Percentiles rank a stretch among this genome's conserved stretches.
Conservation (phyloP, 2,329 filamentous ascomycete species). For the Clonostachys rosea region DNA sequence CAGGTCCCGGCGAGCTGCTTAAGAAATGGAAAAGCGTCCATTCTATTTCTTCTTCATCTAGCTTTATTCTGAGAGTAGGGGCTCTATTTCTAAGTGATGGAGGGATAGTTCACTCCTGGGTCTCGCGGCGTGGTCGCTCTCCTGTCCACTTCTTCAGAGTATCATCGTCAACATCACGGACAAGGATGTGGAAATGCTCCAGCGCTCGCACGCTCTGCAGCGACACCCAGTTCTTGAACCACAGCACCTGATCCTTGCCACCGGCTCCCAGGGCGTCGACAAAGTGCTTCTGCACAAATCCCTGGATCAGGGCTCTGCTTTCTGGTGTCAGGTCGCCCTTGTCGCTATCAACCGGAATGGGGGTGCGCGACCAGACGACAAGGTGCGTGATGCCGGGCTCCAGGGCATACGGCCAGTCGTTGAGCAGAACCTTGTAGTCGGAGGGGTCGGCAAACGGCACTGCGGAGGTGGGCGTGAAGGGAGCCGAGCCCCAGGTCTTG, state of each 20-base stretch:
- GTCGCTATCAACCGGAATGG: conserved; percentile 64
- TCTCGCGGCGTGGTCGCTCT: conserved; percentile 28
- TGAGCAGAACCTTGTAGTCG: conserved; percentile 69
- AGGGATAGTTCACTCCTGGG: conserved; percentile 2
- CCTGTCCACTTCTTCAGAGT: conserved; percentile 49
- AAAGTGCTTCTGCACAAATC: conserved; percentile 70
- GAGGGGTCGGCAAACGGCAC: conserved; percentile 47
- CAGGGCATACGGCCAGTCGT: conserved; percentile 93
- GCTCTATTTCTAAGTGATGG: background rate
- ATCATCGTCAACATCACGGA: conserved; percentile 47
- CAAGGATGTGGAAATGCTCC: conserved; percentile 83
- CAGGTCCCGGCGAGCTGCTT: conserved; percentile 50
- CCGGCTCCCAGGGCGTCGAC: conserved; percentile 45
- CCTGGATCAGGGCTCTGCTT: conserved; percentile 58
- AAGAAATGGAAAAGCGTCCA: conserved; percentile 4
- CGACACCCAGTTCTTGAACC: conserved; percentile 93
- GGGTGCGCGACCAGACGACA: conserved; percentile 87
- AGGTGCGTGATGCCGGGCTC: conserved; percentile 66
- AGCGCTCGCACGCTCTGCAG: conserved; percentile 84
- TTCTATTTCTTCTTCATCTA: background rate
- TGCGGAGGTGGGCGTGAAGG: conserved; percentile 45
- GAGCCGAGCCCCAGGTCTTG: conserved; percentile 57
- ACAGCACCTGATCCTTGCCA: conserved; percentile 55
- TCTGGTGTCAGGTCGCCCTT: conserved; percentile 70
- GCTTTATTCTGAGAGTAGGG: background rate